Evolutionary conservation across 1,284 basidiomycete species (phyloP), one percentile per base, ranked within the genome.

Genomic region (Ganoderma multipileum): DNA sequence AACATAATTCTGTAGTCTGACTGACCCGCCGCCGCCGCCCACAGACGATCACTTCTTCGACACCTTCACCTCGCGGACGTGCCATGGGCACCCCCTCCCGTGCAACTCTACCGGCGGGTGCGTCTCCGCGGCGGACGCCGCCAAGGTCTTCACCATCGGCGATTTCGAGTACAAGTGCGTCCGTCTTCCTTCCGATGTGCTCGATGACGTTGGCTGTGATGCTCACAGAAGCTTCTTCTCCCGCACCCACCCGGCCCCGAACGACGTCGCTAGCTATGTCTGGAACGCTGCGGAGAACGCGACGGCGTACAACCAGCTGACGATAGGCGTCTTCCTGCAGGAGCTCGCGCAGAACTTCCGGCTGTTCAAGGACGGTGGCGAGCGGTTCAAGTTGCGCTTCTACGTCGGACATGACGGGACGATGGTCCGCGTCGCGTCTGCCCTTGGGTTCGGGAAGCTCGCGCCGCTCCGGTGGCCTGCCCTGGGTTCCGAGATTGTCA

Each of bases 91-190:
- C 61, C 76, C 84, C 0, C 78, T 87, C 20, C 85, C 85, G 0
- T 87, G 85, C 70, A 87, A 86, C 69, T 72, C 80, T 3, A 81
- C 80, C 3, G 83, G 83, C 2, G 76, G 73, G 0, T 87, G 85
- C 70, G 81, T 87, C 18, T 80, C 82, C 1, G 79, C 80, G 47
- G 79, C 78, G 44, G 85, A 87, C 65, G 86, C 85, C 2, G 71
- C 77, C 11, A 75, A 72, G 14, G 86, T 87, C 4, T 84, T 84
- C 70, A 78, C 77, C 7, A 79, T 81, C 61, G 81, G 81, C 14
- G 85, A 87, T 70, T 85, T 83, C 72, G 85, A 87, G 71, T 87
- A 87, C 78, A 83, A 87, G 85, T 85, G 60, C 44, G 82, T 78
- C 36, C 26, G 0, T 26, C n/a, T n/a, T 9, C 33, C 8, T 3